Conservation (phyloP, 306 rosid genomes). For the Gastrolobium villosum region DNA sequence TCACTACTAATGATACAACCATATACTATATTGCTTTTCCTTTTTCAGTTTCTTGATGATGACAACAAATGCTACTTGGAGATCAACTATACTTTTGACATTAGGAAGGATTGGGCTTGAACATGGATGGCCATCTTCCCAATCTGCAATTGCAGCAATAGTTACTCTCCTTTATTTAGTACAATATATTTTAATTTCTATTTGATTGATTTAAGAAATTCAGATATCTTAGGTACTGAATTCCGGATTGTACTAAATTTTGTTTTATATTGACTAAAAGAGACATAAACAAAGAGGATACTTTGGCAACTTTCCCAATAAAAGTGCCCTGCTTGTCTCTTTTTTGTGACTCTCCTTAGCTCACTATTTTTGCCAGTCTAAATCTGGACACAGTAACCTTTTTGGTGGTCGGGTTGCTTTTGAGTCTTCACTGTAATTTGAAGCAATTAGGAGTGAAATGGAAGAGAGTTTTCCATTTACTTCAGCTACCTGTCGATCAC, state of each 20-base stretch:
- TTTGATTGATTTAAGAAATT: slow-evolving; percentile 13
- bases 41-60: slow-evolving; percentile 77
- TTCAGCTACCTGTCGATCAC: too few species aligned
- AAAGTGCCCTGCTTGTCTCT: neutral
- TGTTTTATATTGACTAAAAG: slow-evolving; percentile 1
- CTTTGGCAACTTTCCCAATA: slow-evolving; percentile 25
- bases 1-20: slow-evolving; percentile 18
- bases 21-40: neutral
- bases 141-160: slow-evolving; percentile 30
- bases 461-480: slow-evolving; percentile 3
- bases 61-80: slow-evolving; percentile 86
- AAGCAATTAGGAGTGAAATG: slow-evolving; percentile 30
- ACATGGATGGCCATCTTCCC: slow-evolving; percentile 26
- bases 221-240: neutral
- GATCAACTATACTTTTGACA: slow-evolving; percentile 82
- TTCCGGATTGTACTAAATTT: slow-evolving; percentile 11
- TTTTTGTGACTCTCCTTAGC: neutral
- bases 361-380: neutral
- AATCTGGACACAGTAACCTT: neutral
- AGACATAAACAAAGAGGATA: neutral
- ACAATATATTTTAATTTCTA: neutral
- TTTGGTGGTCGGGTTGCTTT: neutral
- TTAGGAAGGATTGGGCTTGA: slow-evolving; percentile 75
- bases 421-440: slow-evolving; percentile 8
- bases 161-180: slow-evolving; percentile 42